Conservation (phyloP, 2,329 filamentous ascomycete genomes). For the Apiospora rasikravindrae region DNA sequence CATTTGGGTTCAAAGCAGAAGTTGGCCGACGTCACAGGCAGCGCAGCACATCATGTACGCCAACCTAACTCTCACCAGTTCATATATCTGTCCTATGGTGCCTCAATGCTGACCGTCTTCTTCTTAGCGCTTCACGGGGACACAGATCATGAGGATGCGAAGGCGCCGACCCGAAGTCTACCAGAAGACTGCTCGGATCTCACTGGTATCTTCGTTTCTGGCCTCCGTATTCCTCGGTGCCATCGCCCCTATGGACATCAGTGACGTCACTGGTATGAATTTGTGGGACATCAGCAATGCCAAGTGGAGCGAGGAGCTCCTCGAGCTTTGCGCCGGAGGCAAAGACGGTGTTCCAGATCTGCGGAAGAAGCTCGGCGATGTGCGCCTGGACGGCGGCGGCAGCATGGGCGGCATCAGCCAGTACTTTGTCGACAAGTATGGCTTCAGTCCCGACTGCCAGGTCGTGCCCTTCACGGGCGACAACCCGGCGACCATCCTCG, state of each 20-base stretch:
- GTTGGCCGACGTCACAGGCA: slow-evolving; percentile 83
- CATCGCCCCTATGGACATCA: slow-evolving; percentile 89
- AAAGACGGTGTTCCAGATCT: slow-evolving; percentile 65
- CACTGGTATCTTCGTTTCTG: slow-evolving; percentile 93
- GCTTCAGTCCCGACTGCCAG: slow-evolving; percentile 75
- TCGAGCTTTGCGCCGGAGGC: slow-evolving; percentile 75
- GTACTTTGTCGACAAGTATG: slow-evolving; percentile 82
- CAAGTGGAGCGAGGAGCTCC: slow-evolving; percentile 74
- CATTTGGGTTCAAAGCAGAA: slow-evolving; percentile 68
- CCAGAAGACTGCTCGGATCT: slow-evolving; percentile 80
- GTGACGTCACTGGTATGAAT: slow-evolving; percentile 96
- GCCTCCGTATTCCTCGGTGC: slow-evolving; percentile 86
- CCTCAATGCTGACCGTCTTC: slow-evolving; percentile 20
- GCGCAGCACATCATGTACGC: slow-evolving; percentile 89
- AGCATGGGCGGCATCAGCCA: slow-evolving; percentile 75
- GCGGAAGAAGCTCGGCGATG: slow-evolving; percentile 78
- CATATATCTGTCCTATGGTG: neutral
- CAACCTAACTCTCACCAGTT: neutral
- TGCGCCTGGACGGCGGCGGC: slow-evolving; percentile 79
- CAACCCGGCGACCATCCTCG: slow-evolving; percentile 93
- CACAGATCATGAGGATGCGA: slow-evolving; percentile 90
- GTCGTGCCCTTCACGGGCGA: slow-evolving; percentile 92
- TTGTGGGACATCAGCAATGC: slow-evolving; percentile 86
- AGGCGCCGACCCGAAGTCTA: slow-evolving; percentile 83
- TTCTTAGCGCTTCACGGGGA: slow-evolving; percentile 87